A percentile compares a stretch with the other conserved stretches of the same genome.
These are phyloP conservation scores for Leccinum fibrillosum DNA, from an alignment of 768 basidiomycete genomes.

Conservation along the genomic window DNA sequence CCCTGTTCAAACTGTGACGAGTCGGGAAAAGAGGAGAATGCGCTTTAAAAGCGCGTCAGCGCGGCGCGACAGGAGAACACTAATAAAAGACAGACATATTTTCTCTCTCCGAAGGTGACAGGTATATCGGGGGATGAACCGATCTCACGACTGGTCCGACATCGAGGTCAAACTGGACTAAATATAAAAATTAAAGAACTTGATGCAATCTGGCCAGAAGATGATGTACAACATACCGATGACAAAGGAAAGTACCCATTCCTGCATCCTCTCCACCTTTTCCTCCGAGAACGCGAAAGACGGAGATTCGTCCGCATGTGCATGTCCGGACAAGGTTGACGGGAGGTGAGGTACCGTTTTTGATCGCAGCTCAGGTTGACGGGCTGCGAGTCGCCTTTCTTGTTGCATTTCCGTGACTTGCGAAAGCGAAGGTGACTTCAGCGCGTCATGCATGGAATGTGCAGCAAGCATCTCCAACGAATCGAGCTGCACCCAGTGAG, in stretches of 20 bases:
- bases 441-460: constrained; percentile 2
- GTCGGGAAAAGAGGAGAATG: constrained; percentile 92
- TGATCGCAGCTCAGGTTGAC: constrained; percentile 39
- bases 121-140: constrained; percentile 61
- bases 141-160: constrained; percentile 75
- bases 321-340: constrained; percentile 27
- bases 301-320: constrained; percentile 35
- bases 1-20: constrained; percentile 84
- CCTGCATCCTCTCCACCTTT: constrained; percentile 47
- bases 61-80: neutral
- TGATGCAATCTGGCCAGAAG: neutral
- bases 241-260: constrained; percentile 68
- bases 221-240: constrained; percentile 47
- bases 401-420: constrained; percentile 22
- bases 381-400: constrained; percentile 8
- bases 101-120: constrained; percentile 67
- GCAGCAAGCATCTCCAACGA: neutral
- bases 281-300: constrained; percentile 47
- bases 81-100: constrained; percentile 58
- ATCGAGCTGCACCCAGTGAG: constrained; percentile 12
- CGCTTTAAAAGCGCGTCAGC: constrained; percentile 42
- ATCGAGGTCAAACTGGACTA: constrained; percentile 89
- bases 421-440: constrained; percentile 36
- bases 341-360: constrained; percentile 43
- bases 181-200: constrained; percentile 3